These are phyloP conservation scores for Spongospora subterranea DNA, from an alignment of 208 protist genomes.

Conservation along the genomic window DNA sequence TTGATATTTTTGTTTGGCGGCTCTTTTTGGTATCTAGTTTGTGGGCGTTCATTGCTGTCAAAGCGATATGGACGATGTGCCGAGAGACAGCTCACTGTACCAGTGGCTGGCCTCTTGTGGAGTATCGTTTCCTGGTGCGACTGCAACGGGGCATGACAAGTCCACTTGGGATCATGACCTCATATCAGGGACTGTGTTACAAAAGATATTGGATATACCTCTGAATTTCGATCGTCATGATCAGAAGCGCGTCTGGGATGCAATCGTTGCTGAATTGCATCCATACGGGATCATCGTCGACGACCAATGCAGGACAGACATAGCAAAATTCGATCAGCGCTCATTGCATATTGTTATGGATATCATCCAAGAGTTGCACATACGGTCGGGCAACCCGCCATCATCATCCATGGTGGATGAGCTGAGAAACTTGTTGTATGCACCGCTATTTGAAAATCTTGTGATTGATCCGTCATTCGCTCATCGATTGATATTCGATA, in stretches of 20 bases:
- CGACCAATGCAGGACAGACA: neutral
- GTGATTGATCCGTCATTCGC: neutral
- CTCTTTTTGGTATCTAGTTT: too few species aligned
- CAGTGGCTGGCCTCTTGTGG: too few species aligned
- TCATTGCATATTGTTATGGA: neutral
- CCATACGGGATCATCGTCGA: conserved; percentile 5
- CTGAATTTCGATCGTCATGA: neutral
- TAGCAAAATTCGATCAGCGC: neutral
- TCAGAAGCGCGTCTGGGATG: neutral
- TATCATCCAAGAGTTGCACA: conserved; percentile 3
- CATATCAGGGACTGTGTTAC: neutral
- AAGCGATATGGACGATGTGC: too few species aligned
- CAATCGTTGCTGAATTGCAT: neutral
- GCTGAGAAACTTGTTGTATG: neutral
- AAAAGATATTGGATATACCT: neutral
- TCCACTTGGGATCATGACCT: conserved; percentile 15
- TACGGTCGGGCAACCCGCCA: too few species aligned
- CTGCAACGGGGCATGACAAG: too few species aligned
- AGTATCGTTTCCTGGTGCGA: too few species aligned
- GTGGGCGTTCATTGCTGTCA: too few species aligned
- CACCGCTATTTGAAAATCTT: neutral
- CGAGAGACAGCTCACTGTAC: too few species aligned
- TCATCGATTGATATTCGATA: neutral
- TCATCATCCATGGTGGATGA: neutral
- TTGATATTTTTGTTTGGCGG: too few species aligned